Conservation (phyloP, 1,139 yeast genomes). For the Suhomyces panamericanus region DNA sequence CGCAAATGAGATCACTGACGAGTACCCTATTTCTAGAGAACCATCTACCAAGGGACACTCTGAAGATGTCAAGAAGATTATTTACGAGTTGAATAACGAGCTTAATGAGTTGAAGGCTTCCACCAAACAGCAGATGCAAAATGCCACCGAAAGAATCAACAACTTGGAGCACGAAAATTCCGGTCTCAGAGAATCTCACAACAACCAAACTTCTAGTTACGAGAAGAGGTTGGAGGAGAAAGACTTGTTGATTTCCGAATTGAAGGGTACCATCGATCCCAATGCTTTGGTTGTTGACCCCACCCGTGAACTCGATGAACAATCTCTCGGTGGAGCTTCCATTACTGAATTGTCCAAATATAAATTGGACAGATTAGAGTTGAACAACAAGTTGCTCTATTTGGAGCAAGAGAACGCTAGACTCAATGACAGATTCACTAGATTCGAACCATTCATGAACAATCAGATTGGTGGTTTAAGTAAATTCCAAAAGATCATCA, state of each 20-base stretch:
- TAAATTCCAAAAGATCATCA: conserved; percentile 54
- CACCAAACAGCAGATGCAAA: conserved; percentile 52
- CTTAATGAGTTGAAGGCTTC: conserved; percentile 45
- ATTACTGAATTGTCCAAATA: conserved; percentile 39
- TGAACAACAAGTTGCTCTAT: conserved; percentile 47
- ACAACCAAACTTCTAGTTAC: conserved; percentile 20
- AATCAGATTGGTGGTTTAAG: conserved; percentile 55
- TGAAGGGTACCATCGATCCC: conserved; percentile 38
- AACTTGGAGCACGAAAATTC: conserved; percentile 48
- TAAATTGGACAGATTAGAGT: conserved; percentile 45
- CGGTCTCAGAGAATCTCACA: conserved; percentile 23
- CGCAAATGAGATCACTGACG: neutral
- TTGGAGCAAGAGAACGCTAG: conserved; percentile 48
- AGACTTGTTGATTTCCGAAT: conserved; percentile 36
- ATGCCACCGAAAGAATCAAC: conserved; percentile 52
- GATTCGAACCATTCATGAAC: conserved; percentile 57
- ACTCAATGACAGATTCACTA: conserved; percentile 41
- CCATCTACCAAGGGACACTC: conserved; percentile 4
- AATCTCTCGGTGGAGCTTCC: conserved; percentile 16
- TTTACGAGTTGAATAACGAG: conserved; percentile 49
- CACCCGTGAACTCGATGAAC: conserved; percentile 13
- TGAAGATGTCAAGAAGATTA: conserved; percentile 35
- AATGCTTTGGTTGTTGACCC: conserved; percentile 26
- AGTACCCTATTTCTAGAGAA: conserved; percentile 4
- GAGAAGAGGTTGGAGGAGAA: conserved; percentile 33